Evolutionary conservation across 2,329 filamentous ascomycete genomes (phyloP).

Genomic region (Aspergillus terreus): DNA sequence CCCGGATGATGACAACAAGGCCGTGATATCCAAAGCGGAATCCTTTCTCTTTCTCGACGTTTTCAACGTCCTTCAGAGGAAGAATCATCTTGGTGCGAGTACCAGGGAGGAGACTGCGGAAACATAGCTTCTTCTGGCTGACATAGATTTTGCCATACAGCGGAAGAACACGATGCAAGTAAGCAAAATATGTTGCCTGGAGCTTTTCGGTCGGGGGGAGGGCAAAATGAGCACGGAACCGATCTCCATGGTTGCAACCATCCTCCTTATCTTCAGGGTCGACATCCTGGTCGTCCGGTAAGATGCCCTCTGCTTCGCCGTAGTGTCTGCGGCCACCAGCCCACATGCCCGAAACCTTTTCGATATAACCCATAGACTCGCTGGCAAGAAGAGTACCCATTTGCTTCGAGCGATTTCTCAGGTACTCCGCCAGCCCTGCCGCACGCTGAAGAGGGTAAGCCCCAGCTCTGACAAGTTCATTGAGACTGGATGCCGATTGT

Average conservation of each 20-base stretch:
- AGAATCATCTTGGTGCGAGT: conserved; percentile 90
- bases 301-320: conserved; percentile 63
- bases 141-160: conserved; percentile 97
- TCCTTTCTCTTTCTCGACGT: conserved; percentile 89
- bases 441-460: conserved; percentile 79
- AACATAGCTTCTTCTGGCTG: conserved; percentile 83
- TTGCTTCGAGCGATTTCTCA: conserved; percentile 72
- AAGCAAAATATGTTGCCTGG: conserved; percentile 87
- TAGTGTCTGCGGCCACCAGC: conserved; percentile 89
- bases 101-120: conserved; percentile 82
- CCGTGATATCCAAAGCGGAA: conserved; percentile 90
- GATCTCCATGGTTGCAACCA: conserved; percentile 53
- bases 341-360: conserved; percentile 97
- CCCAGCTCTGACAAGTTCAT: conserved; percentile 59
- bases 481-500: conserved; percentile 50
- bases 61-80: conserved; percentile 86
- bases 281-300: conserved; percentile 61
- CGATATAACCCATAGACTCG: conserved; percentile 93
- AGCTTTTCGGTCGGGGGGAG: conserved; percentile 80
- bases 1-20: conserved; percentile 85
- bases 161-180: conserved; percentile 82
- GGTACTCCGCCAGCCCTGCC: conserved; percentile 75
- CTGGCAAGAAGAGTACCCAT: conserved; percentile 81
- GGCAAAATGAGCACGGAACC: conserved; percentile 87
- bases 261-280: conserved; percentile 56